phyloP scores from a whole-genome alignment of 225 moss, liverwort and hornwort genomes.

The Marchantia polymorpha region DNA sequence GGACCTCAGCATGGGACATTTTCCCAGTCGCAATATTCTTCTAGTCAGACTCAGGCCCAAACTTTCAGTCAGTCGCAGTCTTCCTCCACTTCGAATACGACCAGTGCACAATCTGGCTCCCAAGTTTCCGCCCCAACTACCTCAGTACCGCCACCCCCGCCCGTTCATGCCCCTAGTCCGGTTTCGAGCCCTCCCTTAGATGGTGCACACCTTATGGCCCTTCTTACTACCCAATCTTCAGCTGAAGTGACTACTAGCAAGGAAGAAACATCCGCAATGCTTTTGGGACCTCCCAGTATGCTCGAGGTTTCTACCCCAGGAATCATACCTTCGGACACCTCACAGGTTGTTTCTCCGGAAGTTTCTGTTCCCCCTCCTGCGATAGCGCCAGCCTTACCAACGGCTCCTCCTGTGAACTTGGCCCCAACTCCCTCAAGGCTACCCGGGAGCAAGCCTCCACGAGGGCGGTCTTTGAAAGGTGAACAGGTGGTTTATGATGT shows the following conservation, averaged over 20 bases:
- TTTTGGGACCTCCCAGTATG: constrained; percentile 51
- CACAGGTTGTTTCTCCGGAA: constrained; percentile 47
- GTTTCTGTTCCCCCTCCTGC: constrained; percentile 77
- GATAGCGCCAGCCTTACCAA: constrained; percentile 70
- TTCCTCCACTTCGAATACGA: constrained; percentile 39
- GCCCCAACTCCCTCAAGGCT: constrained; percentile 52
- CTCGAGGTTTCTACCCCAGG: constrained; percentile 50
- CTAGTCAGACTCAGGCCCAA: constrained; percentile 27
- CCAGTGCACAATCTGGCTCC: constrained; percentile 34
- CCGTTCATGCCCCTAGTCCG: constrained; percentile 45
- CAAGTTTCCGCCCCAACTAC: constrained; percentile 22
- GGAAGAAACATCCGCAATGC: constrained; percentile 47
- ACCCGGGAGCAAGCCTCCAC: constrained; percentile 53
- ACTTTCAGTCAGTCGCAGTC: constrained; percentile 43
- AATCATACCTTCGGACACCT: constrained; percentile 31
- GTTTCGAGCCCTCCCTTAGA: constrained; percentile 69
- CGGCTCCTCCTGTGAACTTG: constrained; percentile 76
- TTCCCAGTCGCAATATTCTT: constrained; percentile 45
- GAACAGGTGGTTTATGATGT: constrained; percentile 70
- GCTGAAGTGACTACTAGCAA: constrained; percentile 57
- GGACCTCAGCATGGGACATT: constrained; percentile 62
- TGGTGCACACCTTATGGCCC: constrained; percentile 90
- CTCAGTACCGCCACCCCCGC: constrained; percentile 18
- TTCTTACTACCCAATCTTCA: constrained; percentile 72
- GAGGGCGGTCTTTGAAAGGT: constrained; percentile 68